These are phyloP conservation scores for Syzygium malaccense DNA, from an alignment of 441 rosid species.

Conservation along the genomic window DNA sequence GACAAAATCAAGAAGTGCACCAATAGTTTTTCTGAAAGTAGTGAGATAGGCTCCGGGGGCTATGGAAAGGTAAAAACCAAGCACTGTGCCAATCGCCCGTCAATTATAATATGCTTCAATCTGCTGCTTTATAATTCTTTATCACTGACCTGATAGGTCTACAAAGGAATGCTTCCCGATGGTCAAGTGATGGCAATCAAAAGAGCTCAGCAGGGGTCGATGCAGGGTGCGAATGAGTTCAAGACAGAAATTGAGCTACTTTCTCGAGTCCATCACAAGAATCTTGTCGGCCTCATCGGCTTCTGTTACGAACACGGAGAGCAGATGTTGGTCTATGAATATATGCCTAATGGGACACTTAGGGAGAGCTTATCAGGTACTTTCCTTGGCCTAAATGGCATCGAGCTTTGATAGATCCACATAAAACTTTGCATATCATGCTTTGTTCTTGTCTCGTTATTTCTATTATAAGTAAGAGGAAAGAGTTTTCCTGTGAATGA, in stretches of 20 bases:
- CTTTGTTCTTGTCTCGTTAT: background rate
- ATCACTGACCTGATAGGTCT: conserved; percentile 41
- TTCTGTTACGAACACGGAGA: conserved; percentile 10
- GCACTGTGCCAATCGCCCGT: background rate
- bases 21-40: conserved; percentile 53
- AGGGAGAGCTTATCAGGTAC: conserved; percentile 1
- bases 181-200: conserved; percentile 43
- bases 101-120: background rate
- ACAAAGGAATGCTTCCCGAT: conserved; percentile 70
- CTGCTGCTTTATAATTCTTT: background rate
- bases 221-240: conserved; percentile 11
- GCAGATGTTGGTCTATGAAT: conserved; percentile 20
- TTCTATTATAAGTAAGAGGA: background rate
- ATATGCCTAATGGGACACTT: conserved; percentile 15
- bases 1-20: conserved; percentile 87
- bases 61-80: conserved; percentile 66
- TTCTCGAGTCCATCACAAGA: conserved; percentile 15
- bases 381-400: background rate
- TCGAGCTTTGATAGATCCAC: background rate
- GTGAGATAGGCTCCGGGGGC: conserved; percentile 90
- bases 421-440: background rate
- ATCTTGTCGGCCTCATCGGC: conserved; percentile 15
- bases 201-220: conserved; percentile 14
- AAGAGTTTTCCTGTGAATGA: background rate
- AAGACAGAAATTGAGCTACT: conserved; percentile 17